Evolutionary conservation across 1,284 basidiomycete species (phyloP).

Genomic region (Chalciporus sp.): DNA sequence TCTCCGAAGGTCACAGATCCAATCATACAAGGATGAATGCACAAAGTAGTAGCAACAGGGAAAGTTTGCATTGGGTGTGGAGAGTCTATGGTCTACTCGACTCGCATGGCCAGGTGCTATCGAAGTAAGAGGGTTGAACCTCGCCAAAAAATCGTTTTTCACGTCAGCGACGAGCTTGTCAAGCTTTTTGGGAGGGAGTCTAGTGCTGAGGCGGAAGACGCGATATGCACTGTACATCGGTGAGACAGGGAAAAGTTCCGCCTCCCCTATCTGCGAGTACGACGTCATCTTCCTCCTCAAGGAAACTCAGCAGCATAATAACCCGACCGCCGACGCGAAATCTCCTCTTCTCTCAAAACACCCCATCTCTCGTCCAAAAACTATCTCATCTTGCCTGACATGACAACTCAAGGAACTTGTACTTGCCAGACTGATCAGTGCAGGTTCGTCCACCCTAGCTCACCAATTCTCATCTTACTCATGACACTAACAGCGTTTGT

Average conservation of each 20-base stretch:
- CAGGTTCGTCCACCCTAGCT: slow-evolving; percentile 23
- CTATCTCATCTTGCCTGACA: not conserved
- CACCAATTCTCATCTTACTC: not conserved
- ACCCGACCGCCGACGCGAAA: not conserved
- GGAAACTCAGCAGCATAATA: not conserved
- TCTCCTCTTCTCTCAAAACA: not conserved
- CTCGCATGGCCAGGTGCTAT: slow-evolving; percentile 12
- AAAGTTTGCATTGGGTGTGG: too few relatives aligned
- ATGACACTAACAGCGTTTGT: slow-evolving; percentile 17
- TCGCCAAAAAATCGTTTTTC: slow-evolving; percentile 7
- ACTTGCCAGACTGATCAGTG: slow-evolving; percentile 22
- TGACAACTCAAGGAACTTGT: slow-evolving; percentile 14
- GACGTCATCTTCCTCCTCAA: not conserved
- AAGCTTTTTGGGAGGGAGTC: not conserved
- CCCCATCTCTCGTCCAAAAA: not conserved
- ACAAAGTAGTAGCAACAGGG: too few relatives aligned
- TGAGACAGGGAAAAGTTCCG: too few relatives aligned
- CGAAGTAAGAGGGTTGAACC: slow-evolving; percentile 12
- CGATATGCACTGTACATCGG: too few relatives aligned
- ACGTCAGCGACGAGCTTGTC: not conserved
- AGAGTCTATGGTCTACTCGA: not conserved
- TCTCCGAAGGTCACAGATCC: too few relatives aligned
- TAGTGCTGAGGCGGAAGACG: not conserved
- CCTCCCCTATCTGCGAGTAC: not conserved
- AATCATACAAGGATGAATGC: too few relatives aligned